phyloP scores from a whole-genome alignment of 345 rosid species.

The Camelina laxa region DNA sequence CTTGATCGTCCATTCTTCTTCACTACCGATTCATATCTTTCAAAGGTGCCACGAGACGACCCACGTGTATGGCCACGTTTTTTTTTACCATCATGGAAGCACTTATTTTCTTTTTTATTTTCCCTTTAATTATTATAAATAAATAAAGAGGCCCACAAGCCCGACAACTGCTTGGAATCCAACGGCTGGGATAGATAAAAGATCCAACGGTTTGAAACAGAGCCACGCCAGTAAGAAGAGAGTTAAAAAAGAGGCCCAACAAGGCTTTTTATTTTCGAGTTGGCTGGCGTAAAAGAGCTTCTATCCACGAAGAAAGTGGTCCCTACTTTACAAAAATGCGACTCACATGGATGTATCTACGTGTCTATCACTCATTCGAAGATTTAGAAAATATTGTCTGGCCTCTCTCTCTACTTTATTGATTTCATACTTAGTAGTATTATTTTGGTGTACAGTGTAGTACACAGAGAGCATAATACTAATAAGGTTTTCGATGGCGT shows the following conservation, averaged over 20 bases:
- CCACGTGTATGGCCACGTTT: constrained; percentile 47
- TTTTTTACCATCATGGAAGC: constrained; percentile 44
- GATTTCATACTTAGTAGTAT: background rate
- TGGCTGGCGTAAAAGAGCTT: constrained; percentile 45
- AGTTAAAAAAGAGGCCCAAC: constrained; percentile 16
- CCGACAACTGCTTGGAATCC: constrained; percentile 35
- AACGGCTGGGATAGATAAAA: constrained; percentile 44
- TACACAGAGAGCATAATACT: background rate
- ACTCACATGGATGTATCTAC: constrained; percentile 39
- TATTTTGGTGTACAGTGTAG: background rate
- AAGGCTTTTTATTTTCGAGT: constrained; percentile 24
- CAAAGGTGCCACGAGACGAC: constrained; percentile 41
- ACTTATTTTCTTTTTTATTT: background rate
- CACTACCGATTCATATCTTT: constrained; percentile 33
- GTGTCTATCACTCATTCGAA: background rate
- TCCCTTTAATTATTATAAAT: background rate
- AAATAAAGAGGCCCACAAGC: constrained; percentile 19
- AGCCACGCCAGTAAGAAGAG: constrained; percentile 35
- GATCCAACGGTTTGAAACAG: constrained; percentile 25
- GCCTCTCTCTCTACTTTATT: background rate
- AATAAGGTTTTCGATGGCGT: constrained; percentile 11
- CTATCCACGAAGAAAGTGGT: constrained; percentile 39
- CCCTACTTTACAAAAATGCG: constrained; percentile 34
- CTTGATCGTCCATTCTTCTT: constrained; percentile 37
- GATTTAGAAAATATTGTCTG: constrained; percentile 12